Base-by-base conservation (phyloP, 345 rosid genomes). In the Zanthoxylum bungeanum region DNA sequence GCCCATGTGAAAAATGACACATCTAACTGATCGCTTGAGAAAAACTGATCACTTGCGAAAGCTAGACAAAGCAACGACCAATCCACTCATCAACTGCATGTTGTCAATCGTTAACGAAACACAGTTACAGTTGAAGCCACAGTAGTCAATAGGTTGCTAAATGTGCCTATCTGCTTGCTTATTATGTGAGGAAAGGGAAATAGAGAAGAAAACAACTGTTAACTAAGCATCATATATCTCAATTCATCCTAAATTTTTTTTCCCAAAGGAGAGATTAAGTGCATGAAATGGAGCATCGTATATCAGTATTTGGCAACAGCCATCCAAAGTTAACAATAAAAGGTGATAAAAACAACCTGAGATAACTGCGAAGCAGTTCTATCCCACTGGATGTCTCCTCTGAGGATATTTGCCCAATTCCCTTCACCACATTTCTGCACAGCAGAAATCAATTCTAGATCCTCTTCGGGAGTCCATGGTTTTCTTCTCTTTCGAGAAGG, bases 391-490 rank as follows among this genome's bases (percentile, higher is more conserved):
- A 84, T 86, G 63, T 88, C 84, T 72, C 84, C 84, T 78, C 79
- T 78, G 51, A 86, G 69, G 49, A 95, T 95, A 76, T 68, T 81
- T 47, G 88, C 89, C 98, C 99, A 95, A 83, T 86, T 95, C 68
- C 96, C 96, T 81, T 85, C 97, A 69, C 99, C 99, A 74, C 68
- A 77, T 86, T 87, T 88, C 65, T 85, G 72, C 73, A 92, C 97
- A 76, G 96, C 93, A 77, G 86, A 82, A 56, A 84, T 76, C 75
- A 92, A 78, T 73, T 84, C 86, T 39, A 52, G 33, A 74, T 90
- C 98, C 74, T 90, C 93, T 28, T 78, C 84, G 34, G 74, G 31
- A 44, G 91, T 76, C 97, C 97, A 90, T 52, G 78, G 75, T 75
- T 87, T 93, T 70, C 93, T 87, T 80, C 76, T 90, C 89, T 81